phyloP scores from a whole-genome alignment of 2,329 filamentous ascomycete genomes.

The Aureobasidium sp. region DNA sequence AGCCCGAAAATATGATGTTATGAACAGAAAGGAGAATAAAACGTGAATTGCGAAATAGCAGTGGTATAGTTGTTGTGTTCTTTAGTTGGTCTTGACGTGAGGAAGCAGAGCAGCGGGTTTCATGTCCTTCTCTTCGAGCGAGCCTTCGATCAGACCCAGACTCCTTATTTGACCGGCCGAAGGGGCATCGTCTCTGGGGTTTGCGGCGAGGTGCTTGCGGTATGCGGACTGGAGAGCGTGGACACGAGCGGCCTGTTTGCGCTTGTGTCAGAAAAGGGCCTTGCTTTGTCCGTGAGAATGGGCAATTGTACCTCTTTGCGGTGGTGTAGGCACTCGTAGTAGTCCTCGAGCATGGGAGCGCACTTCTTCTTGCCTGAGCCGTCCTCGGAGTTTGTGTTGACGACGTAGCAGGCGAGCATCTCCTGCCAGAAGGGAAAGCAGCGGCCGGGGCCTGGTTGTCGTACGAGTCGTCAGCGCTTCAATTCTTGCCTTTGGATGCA shows the following conservation, averaged over 20 bases:
- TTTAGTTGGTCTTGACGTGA: slow-evolving; percentile 22
- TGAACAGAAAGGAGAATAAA: neutral
- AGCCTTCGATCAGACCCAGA: slow-evolving; percentile 68
- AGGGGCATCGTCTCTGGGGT: slow-evolving; percentile 71
- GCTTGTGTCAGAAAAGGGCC: neutral
- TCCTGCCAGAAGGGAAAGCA: slow-evolving; percentile 99
- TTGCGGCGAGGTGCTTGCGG: slow-evolving; percentile 68
- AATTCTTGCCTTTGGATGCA: neutral
- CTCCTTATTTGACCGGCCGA: slow-evolving; percentile 82
- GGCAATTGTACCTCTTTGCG: slow-evolving; percentile 78
- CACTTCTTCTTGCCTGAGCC: slow-evolving; percentile 83
- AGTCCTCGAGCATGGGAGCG: slow-evolving; percentile 78
- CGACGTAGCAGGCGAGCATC: slow-evolving; percentile 94
- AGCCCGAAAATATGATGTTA: neutral
- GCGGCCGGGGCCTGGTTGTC: slow-evolving; percentile 55
- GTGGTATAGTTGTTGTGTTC: neutral
- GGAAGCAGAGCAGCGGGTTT: slow-evolving; percentile 39
- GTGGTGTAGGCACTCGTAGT: slow-evolving; percentile 98
- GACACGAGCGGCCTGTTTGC: slow-evolving; percentile 64
- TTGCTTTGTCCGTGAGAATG: neutral
- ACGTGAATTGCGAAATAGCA: neutral
- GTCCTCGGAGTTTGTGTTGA: slow-evolving; percentile 78
- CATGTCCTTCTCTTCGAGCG: slow-evolving; percentile 64
- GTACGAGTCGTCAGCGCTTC: slow-evolving; percentile 9
- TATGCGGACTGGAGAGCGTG: slow-evolving; percentile 76